Conservation (phyloP, 169 alveolate species). For the Plasmodium knowlesi region DNA sequence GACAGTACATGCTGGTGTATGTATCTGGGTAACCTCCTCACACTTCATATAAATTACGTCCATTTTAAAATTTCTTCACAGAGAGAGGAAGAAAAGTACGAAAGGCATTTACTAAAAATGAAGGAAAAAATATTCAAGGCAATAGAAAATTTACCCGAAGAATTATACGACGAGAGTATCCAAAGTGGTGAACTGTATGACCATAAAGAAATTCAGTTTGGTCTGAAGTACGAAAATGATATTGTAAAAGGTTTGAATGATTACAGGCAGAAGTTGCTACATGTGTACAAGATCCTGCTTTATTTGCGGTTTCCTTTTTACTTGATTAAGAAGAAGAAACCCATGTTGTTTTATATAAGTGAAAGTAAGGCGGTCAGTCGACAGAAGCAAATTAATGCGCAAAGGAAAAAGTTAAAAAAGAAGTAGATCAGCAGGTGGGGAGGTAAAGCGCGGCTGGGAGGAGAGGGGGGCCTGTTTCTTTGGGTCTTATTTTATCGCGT, state of each 20-base stretch:
- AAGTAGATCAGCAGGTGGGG: conserved; percentile 20
- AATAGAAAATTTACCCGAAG: conserved; percentile 44
- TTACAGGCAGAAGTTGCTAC: conserved; percentile 78
- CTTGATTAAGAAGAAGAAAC: conserved; percentile 78
- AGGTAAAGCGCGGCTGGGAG: not conserved
- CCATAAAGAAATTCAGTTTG: conserved; percentile 62
- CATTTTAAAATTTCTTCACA: not conserved
- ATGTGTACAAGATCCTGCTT: conserved; percentile 80
- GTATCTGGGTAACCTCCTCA: not conserved
- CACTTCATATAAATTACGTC: not conserved
- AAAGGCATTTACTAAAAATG: conserved; percentile 59
- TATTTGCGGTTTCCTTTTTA: conserved; percentile 82
- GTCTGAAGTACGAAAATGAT: conserved; percentile 76
- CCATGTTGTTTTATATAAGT: conserved; percentile 85
- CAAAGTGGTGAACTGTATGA: conserved; percentile 48
- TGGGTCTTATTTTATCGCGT: not conserved
- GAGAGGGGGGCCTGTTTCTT: not conserved
- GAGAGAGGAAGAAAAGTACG: conserved; percentile 56
- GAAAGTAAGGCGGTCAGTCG: conserved; percentile 83
- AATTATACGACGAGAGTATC: conserved; percentile 69
- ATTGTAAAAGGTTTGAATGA: conserved; percentile 73
- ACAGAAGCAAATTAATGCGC: conserved; percentile 84
- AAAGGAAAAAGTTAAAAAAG: conserved; percentile 77
- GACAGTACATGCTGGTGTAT: not conserved
- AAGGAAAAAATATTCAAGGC: conserved; percentile 49